Evolutionary conservation across 176 grass and related monocot genomes (phyloP), one percentile per base, ranked within the genome.

Genomic region (Eragrostis nindensis): DNA sequence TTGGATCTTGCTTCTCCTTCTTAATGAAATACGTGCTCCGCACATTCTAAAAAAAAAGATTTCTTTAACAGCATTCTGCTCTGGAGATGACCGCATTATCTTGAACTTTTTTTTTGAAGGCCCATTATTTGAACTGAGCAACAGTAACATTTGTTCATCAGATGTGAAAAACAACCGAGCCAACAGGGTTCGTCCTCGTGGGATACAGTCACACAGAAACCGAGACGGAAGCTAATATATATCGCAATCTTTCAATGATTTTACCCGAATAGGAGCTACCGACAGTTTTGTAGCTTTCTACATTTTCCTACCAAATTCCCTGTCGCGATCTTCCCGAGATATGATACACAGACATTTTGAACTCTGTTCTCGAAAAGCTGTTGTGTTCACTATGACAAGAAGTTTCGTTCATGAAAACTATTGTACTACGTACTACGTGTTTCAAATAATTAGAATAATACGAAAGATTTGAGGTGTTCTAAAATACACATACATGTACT

Each of bases 401-500:
- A 41, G 54, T 70, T 24, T 27, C 82, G 18, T 71, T 56, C 62
- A 63, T 13, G 17, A 76, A 81, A 87, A 3, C 7, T n/a, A 42
- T 56, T 8, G 15, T 12, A 24, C 62, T 66, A 11, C 10, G 48
- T 15, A n/a, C 39, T 9, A 10, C n/a, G n/a, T 19, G 8, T 18
- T 11, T 3, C 75, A n/a, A n/a, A n/a, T n/a, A n/a, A n/a, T n/a
- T 62, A 75, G 63, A 83, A 78, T 47, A 71, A 46, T 25, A 22
- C 3, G 2, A 9, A 11, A 82, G 63, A 43, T 82, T 82, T 63
- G 15, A 26, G 61, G 13, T 68, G 14, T 52, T 29, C 44, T 38
- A 68, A 49, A 47, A 0, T n/a, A n/a, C n/a, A n/a, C 29, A 32
- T 11, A 8, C 29, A 68, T 75, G 50, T 68, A 7, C 8, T 55